Evolutionary conservation across 176 grass and related monocot species (phyloP).

Genomic region (Zea luxurians): DNA sequence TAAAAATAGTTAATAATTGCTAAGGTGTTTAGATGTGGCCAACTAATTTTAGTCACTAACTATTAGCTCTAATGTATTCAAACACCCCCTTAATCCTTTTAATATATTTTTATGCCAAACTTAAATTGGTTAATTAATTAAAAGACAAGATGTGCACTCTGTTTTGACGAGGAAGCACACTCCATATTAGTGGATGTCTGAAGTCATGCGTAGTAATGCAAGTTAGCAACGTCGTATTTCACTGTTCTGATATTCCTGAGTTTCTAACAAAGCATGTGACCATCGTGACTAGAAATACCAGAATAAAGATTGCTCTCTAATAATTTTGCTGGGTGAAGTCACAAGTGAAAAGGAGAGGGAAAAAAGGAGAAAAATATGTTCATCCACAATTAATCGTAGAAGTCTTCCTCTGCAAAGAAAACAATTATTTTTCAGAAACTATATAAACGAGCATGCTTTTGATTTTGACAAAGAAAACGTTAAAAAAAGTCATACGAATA

Average conservation of each 20-base stretch:
- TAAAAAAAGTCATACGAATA: not conserved
- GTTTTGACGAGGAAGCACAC: not conserved
- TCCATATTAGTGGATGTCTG: not conserved
- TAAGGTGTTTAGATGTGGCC: no score
- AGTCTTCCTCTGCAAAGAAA: slow-evolving; percentile 52
- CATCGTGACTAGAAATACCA: slow-evolving; percentile 1
- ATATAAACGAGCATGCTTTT: slow-evolving; percentile 4
- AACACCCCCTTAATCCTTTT: no score
- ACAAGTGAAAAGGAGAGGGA: not conserved
- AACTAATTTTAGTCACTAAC: no score
- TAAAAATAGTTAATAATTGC: no score
- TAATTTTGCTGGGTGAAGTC: slow-evolving; percentile 5
- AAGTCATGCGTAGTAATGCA: not conserved
- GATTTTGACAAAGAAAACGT: not conserved
- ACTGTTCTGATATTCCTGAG: not conserved
- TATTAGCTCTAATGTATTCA: no score
- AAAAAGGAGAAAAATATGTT: not conserved
- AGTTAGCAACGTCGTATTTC: not conserved
- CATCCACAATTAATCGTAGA: slow-evolving; percentile 32
- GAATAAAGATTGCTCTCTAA: not conserved
- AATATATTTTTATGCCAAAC: no score
- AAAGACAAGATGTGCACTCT: no score
- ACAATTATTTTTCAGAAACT: not conserved
- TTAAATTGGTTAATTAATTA: no score
- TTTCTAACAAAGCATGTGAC: slow-evolving; percentile 19